Evolutionary conservation across 2,329 filamentous ascomycete species (phyloP).

Genomic region (Drechslerella dactyloides): DNA sequence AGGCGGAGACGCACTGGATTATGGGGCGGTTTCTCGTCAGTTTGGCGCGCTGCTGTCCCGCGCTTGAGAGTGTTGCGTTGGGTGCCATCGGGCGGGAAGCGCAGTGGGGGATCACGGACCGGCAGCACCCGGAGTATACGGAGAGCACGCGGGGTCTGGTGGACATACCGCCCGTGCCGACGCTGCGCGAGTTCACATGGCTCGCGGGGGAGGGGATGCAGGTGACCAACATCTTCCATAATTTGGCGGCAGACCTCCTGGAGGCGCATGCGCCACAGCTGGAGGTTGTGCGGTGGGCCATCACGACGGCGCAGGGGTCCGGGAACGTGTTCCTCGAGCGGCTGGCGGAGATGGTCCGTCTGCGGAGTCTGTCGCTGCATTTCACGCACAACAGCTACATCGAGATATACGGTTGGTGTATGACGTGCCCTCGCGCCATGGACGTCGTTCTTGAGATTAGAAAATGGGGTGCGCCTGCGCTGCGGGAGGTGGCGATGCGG

Average conservation of each 20-base stretch:
- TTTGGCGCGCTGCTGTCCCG: constrained; percentile 18
- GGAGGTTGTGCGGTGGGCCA: constrained; percentile 2
- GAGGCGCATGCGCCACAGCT: constrained; percentile 12
- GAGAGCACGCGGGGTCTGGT: background rate
- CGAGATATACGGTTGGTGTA: background rate
- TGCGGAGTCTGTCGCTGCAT: constrained; percentile 34
- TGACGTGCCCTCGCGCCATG: no score
- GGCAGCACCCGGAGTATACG: constrained; percentile 18
- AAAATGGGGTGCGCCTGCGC: constrained; percentile 14
- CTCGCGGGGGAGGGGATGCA: constrained; percentile 8
- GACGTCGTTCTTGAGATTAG: background rate
- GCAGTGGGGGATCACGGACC: constrained; percentile 23
- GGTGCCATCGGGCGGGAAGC: constrained; percentile 14
- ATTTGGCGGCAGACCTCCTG: constrained; percentile 6
- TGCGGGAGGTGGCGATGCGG: constrained; percentile 24
- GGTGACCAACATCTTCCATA: constrained; percentile 3
- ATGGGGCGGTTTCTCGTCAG: constrained; percentile 26
- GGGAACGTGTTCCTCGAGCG: background rate
- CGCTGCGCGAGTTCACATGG: constrained; percentile 33
- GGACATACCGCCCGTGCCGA: constrained; percentile 13
- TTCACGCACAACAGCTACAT: background rate
- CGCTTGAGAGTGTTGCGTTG: constrained; percentile 18
- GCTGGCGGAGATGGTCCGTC: background rate
- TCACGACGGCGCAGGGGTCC: no score
- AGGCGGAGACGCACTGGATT: constrained; percentile 33